A percentile compares a stretch with the other conserved stretches of the same genome.
These are phyloP conservation scores for Fusarium sarcochroum DNA, from an alignment of 2,329 filamentous ascomycete species.

Conservation along the genomic window DNA sequence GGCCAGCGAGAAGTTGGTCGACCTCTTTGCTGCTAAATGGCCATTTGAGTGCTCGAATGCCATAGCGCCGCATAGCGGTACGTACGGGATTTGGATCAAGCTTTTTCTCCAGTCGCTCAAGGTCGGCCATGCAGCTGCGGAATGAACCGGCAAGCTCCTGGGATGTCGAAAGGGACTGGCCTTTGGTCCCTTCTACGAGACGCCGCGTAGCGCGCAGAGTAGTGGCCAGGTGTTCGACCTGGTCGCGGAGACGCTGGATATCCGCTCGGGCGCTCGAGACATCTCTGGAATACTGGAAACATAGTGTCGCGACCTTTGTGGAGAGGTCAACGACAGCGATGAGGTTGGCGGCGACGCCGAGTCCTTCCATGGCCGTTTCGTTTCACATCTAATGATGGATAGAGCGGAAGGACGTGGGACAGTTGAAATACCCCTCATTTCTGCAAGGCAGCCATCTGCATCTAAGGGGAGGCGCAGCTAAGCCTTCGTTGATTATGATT, in stretches of 20 bases:
- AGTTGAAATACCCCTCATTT: neutral
- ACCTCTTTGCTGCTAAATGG: constrained; percentile 25
- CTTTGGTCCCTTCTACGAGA: neutral
- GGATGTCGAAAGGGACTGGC: neutral
- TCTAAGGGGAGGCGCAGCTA: neutral
- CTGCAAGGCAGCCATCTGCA: neutral
- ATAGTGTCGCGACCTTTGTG: neutral
- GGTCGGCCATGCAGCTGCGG: neutral
- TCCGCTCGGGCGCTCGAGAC: constrained; percentile 12
- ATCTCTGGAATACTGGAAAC: constrained; percentile 7
- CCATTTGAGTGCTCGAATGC: constrained; percentile 25
- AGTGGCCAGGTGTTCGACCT: neutral
- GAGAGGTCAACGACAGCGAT: constrained; percentile 5
- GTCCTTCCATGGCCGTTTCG: constrained; percentile 1
- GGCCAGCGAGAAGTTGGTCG: neutral
- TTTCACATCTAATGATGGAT: neutral
- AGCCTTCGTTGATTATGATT: neutral
- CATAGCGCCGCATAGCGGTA: constrained; percentile 14
- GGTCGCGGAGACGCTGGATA: constrained; percentile 5
- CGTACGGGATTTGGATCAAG: constrained; percentile 1
- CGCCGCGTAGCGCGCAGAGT: neutral
- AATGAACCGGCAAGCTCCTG: neutral
- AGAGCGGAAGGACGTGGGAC: neutral
- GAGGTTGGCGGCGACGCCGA: constrained; percentile 5
- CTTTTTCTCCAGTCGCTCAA: neutral